Base-by-base conservation (phyloP, 345 rosid genomes). In the Limnanthes douglasii region DNA sequence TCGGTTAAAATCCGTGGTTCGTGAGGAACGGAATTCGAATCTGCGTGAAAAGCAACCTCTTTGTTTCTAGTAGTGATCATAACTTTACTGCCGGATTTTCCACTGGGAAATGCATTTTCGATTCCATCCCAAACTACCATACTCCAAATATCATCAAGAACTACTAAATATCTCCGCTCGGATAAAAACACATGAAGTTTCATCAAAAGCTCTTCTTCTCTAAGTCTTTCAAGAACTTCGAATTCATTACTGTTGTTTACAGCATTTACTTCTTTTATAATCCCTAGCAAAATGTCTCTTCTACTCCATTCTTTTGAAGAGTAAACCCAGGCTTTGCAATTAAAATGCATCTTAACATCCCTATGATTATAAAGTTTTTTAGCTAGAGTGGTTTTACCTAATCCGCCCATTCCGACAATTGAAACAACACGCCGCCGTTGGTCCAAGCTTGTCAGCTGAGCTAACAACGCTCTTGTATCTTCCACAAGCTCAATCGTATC, bases 351-450 rank as follows among this genome's bases (percentile, higher is more conserved):
- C 47, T 41, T 50, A 3, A 25, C 29, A 7, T 25, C 29, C 8
- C 2, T 25, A 2, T 25, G 29, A 7, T 7, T 11, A 25, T 7
- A 25, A 6, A 25, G 10, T 25, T 25, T 25, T 11, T 7, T 25
- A 5, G 54, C 54, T 5, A 50, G 45, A 9, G 54, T 50, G 13
- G 47, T 50, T 13, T 50, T 50, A 1, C 54, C 46, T 10, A 50
- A 25, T 11, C 54, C 47, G 4, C 47, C 41, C 54, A 41, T 33
- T 0, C 54, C 47, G 6, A 39, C 32, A 15, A 50, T 41, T 1
- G 54, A 50, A 7, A 8, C 28, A 12, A 25, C 8, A 39, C 39
- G 1, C 32, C 14, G 6, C 36, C 8, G 29, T 6, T 25, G 5
- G 3, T 44, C 48, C 23, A 16, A 17, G 0, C 0, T 45, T 27